Evolutionary conservation across 495 filamentous ascomycete species (phyloP).

Genomic region (Aspergillus affinis): DNA sequence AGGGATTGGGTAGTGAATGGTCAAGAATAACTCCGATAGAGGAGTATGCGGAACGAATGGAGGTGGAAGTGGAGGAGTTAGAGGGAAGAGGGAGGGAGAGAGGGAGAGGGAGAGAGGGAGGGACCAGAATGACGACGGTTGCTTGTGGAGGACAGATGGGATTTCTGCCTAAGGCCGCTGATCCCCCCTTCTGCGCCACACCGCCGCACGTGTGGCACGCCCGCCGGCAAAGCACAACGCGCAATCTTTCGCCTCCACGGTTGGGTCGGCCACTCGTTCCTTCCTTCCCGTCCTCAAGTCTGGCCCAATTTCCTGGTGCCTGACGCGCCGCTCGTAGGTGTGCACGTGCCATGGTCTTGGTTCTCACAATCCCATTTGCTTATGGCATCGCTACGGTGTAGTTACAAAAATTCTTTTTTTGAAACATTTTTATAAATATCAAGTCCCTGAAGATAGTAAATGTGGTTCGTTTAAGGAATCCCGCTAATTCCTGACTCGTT

Average conservation of each 20-base stretch:
- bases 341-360: slow-evolving; percentile 40
- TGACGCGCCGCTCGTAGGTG: slow-evolving; percentile 38
- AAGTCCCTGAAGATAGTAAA: too few species aligned
- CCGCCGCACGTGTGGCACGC: slow-evolving; percentile 17
- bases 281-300: too few species aligned
- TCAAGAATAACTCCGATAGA: not conserved
- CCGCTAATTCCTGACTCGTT: too few species aligned
- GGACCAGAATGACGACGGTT: slow-evolving; percentile 22
- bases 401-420: too few species aligned
- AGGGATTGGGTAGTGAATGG: not conserved
- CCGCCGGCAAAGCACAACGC: not conserved
- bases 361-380: too few species aligned
- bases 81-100: slow-evolving; percentile 3
- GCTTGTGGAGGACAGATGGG: slow-evolving; percentile 17
- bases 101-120: slow-evolving; percentile 14
- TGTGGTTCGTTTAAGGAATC: too few species aligned
- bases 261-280: too few species aligned
- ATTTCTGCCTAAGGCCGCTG: slow-evolving; percentile 1
- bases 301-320: not conserved
- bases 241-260: not conserved
- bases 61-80: slow-evolving; percentile 7
- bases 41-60: slow-evolving; percentile 8
- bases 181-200: slow-evolving; percentile 25
- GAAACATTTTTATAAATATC: too few species aligned
- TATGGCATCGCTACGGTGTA: too few species aligned